Base-by-base conservation (phyloP, 148 eudicot genomes). In the Cornus controversa region DNA sequence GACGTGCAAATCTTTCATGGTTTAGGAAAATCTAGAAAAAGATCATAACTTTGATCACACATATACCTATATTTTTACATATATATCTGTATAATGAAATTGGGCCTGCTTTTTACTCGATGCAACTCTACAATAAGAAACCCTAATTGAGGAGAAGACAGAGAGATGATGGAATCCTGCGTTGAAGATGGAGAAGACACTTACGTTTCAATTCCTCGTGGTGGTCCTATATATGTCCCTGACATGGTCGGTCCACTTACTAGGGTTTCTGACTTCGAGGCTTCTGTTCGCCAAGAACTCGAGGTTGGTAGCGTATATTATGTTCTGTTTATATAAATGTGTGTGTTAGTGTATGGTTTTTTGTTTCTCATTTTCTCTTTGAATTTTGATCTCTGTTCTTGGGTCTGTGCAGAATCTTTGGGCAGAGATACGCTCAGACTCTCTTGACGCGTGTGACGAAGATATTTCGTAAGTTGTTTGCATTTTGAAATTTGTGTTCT, bases 201-300 rank as follows among this genome's bases (percentile, higher is more conserved):
- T 54, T 67, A 77, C 18, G 75, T 83, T 36, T 82, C 94, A 15
- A 77, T 94, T 45, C 91, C 98, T 36, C 89, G 86, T 18, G 98
- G 98, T 40, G 98, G 97, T 5, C 97, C 98, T 26, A 79, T 92
- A 47, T 94, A 87, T 73, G 78, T 87, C 16, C 82, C 87, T 10
- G 92, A 92, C 65, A 85, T 89, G 79, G 88, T 90, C 22, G 86
- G 96, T 75, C 80, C 90, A 2, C 86, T 83, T 58, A 90, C 87
- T 42, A 92, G 74, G 75, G 86, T 82, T 83, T 69, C 87, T 25
- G 77, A 73, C 6, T 94, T 92, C 60, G 89, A 87, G 76, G 58
- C 79, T 2, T 67, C 79, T 25, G 80, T 91, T 24, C 80, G 69
- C 58, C 67, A 72, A 45, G 87, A 91, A 73, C 85, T 92, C 73